Base-by-base conservation (phyloP, 805 yeast species). In the Scheffersomyces lignosus region DNA sequence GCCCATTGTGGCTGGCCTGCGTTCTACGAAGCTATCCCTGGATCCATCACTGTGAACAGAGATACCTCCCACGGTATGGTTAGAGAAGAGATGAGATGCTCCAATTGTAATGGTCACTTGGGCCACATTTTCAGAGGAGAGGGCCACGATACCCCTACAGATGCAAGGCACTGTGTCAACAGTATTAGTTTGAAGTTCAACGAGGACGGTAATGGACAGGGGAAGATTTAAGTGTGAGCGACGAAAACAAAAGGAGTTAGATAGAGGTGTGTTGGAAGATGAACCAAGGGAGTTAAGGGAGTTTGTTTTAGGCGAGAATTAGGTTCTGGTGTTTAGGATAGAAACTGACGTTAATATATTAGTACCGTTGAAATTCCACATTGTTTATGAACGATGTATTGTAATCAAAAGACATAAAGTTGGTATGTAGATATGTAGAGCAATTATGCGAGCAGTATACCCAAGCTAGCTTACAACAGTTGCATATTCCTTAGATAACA, bases 1-100 rank as follows among this genome's bases (percentile, higher is more conserved):
- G 79, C 96, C 9, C 88, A 88, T 36, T 93, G 99, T 61, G 99
- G 99, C 2, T 93, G 99, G 99, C 99, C 99, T 1, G 90, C 96
- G 0, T 93, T 93, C 61, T 91, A 83, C 60, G 84, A 87, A 40
- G 96, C 95, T 1, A 67, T 87, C 27, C 95, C 96, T 0, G 90
- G 89, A 0, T 73, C 96, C 4, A 73, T 93, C 27, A 71, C 61
- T 15, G 70, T 83, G 9, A 62, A 74, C 40, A 71, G 67, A 14
- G 99, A 93, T 59, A 51, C 39, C 0, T 60, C 82, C 5, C 62
- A 66, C 33, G 98, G 98, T 0, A 89, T 84, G 93, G 70, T 66
- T 10, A 73, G 99, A 44, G 87, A 81, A 9, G 99, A 93, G 58
- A 90, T 93, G 82, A 72, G 83, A 44, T 93, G 99, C 57, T 68